Conservation (phyloP, 345 rosid species). For the Linum lewisii region DNA sequence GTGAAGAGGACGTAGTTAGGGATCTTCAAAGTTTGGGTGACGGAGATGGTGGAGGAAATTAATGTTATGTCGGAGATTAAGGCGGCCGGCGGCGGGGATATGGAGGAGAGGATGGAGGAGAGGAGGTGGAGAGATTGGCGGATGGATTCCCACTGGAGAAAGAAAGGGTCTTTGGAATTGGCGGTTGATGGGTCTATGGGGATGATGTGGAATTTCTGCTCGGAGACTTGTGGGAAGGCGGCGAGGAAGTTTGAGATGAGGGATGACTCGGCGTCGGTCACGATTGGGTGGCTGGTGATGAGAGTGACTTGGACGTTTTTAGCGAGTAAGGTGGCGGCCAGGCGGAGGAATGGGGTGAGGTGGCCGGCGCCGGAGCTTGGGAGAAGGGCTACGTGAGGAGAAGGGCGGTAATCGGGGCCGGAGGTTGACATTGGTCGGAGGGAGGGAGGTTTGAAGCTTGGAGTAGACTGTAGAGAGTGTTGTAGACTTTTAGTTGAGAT, state of each 20-base stretch:
- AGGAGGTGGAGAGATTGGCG: slow-evolving; percentile 29
- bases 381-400: slow-evolving; percentile 29
- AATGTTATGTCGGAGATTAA: slow-evolving; percentile 22
- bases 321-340: slow-evolving; percentile 22
- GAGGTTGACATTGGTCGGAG: not conserved
- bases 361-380: slow-evolving; percentile 42
- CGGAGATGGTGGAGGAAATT: slow-evolving; percentile 12
- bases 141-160: slow-evolving; percentile 25
- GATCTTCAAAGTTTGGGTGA: slow-evolving; percentile 17
- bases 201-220: slow-evolving; percentile 17
- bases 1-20: slow-evolving; percentile 23
- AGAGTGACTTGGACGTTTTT: slow-evolving; percentile 29
- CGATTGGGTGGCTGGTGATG: slow-evolving; percentile 26
- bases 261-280: slow-evolving; percentile 27
- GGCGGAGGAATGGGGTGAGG: slow-evolving; percentile 34
- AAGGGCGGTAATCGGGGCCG: not conserved
- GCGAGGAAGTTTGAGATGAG: slow-evolving; percentile 24
- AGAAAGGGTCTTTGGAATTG: slow-evolving; percentile 25
- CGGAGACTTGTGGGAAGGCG: slow-evolving; percentile 21
- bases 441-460: not conserved
- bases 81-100: slow-evolving; percentile 19
- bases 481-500: not conserved
- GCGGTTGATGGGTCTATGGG: slow-evolving; percentile 12
- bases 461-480: not conserved
- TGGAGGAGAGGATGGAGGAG: slow-evolving; percentile 18